Conservation (phyloP, 2,329 filamentous ascomycete species). For the Aphanocladium album region DNA sequence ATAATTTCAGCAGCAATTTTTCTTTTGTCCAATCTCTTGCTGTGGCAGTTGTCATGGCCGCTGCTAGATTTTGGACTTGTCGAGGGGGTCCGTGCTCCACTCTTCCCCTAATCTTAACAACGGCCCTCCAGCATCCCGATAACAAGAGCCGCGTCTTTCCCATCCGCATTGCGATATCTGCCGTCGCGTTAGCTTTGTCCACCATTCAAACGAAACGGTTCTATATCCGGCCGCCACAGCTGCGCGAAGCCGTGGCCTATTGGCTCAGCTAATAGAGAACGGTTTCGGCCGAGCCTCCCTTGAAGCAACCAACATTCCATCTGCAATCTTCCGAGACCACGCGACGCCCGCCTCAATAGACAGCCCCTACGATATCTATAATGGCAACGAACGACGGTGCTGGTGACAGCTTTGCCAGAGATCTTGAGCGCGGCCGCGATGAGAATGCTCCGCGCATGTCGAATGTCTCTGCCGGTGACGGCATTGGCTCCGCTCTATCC, state of each 20-base stretch:
- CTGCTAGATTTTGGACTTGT: not conserved
- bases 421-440: constrained; percentile 52
- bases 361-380: not conserved
- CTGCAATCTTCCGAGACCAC: not conserved
- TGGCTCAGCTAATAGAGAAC: not conserved
- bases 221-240: not conserved
- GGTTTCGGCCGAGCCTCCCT: not conserved
- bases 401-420: constrained; percentile 38
- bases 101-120: constrained; percentile 2
- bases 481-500: constrained; percentile 50
- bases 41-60: not conserved
- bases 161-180: not conserved
- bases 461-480: constrained; percentile 44
- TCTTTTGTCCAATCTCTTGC: not conserved
- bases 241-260: not conserved
- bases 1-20: not conserved
- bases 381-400: constrained; percentile 18
- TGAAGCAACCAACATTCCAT: not conserved
- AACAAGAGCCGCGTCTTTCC: not conserved
- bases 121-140: not conserved
- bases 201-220: not conserved
- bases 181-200: not conserved
- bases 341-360: not conserved
- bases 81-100: constrained; percentile 9
- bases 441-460: constrained; percentile 40